These are phyloP conservation scores for Cornus kousa DNA, from an alignment of 148 eudicot genomes.

Conservation along the genomic window DNA sequence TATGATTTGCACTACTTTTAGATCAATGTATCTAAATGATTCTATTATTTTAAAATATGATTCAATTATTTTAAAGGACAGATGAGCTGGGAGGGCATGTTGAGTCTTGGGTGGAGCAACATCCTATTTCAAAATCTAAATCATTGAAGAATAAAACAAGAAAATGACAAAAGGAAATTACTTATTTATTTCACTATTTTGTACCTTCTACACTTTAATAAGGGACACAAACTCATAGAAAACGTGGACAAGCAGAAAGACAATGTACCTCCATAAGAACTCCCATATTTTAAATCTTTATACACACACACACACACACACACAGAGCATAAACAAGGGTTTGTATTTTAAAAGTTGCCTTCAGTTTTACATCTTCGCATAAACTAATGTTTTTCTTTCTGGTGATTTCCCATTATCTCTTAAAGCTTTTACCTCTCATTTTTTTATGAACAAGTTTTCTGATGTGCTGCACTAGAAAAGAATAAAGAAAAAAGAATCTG, in stretches of 20 bases:
- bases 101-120: conserved; percentile 29
- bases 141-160: conserved; percentile 33
- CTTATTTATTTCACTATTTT: background rate
- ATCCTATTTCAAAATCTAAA: conserved; percentile 27
- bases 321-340: too few relatives aligned
- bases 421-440: background rate
- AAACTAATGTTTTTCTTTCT: too few relatives aligned
- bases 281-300: too few relatives aligned
- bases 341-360: too few relatives aligned
- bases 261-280: too few relatives aligned
- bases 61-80: conserved; percentile 7
- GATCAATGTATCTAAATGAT: background rate
- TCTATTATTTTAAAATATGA: background rate
- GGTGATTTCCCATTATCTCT: background rate
- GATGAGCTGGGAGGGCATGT: conserved; percentile 31
- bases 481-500: too few relatives aligned
- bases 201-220: background rate
- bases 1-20: background rate
- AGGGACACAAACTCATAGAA: conserved; percentile 11
- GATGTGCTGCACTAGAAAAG: too few relatives aligned
- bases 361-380: too few relatives aligned
- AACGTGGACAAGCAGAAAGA: background rate
- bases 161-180: conserved; percentile 34
- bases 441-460: background rate
- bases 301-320: too few relatives aligned